These are phyloP conservation scores for Mortierella claussenii DNA, from an alignment of 192 early-diverging fungal genomes.

Conservation along the genomic window DNA sequence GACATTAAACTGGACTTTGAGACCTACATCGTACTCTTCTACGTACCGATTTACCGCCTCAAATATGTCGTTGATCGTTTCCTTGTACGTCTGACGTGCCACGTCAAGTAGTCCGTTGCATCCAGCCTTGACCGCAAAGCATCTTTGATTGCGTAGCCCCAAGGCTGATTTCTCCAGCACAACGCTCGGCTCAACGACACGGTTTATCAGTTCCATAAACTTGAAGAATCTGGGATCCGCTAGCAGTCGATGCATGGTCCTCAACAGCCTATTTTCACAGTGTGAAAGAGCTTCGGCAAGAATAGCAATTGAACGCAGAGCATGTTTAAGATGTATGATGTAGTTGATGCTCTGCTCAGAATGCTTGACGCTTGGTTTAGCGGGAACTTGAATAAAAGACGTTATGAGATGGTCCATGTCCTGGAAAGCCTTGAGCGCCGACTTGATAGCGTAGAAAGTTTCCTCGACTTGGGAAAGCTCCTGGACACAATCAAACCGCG, in stretches of 20 bases:
- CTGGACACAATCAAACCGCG: constrained; percentile 71
- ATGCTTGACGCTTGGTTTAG: constrained; percentile 62
- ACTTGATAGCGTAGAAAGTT: constrained; percentile 58
- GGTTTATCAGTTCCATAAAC: constrained; percentile 63
- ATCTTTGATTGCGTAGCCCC: constrained; percentile 83
- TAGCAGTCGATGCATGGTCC: constrained; percentile 54
- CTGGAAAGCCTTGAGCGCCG: constrained; percentile 54
- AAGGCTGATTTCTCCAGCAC: constrained; percentile 77
- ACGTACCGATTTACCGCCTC: constrained; percentile 64
- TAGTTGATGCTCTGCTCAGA: constrained; percentile 74
- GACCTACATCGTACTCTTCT: constrained; percentile 64
- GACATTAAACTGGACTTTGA: constrained; percentile 75
- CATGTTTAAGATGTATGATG: constrained; percentile 75
- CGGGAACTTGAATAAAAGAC: constrained; percentile 59
- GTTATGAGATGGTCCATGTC: constrained; percentile 71
- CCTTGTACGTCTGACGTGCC: constrained; percentile 82
- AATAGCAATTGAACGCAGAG: constrained; percentile 59
- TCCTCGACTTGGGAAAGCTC: constrained; percentile 61
- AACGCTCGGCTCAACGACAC: constrained; percentile 77
- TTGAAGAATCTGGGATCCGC: constrained; percentile 48
- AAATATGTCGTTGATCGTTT: constrained; percentile 77
- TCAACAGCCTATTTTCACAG: constrained; percentile 56
- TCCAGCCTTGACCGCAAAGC: constrained; percentile 87
- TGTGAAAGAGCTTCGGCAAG: constrained; percentile 52
- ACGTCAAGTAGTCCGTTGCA: constrained; percentile 90